Base-by-base conservation (phyloP, 495 filamentous ascomycete species). In the Lepidopterella palustris region DNA sequence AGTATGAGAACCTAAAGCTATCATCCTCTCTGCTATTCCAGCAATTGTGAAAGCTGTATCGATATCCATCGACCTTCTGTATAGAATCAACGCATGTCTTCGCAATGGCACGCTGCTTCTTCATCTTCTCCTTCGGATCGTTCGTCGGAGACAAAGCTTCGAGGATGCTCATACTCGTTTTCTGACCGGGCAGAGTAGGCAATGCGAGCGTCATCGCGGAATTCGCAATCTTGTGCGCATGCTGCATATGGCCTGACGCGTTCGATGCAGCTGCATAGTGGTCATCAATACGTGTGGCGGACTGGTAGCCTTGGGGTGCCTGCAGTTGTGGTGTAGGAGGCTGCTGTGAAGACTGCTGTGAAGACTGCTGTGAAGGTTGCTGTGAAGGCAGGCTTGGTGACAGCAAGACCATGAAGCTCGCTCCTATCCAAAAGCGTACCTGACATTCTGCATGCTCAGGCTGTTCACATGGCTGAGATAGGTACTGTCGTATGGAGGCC, bases 31-130 rank as follows among this genome's bases (percentile, higher is more conserved):
- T 20, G 49, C 67, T 70, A 31, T 65, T 66, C 67, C 67, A 70
- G 59, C 66, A 69, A 27, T 70, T 70, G 35, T 70, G 67, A 59
- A 70, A 70, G 50, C 61, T 65, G 57, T 70, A 70, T 13, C 67
- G 58, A 45, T 58, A 70, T 9, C 67, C 67, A 39, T 70, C 67
- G 9, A 39, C 49, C 28, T 53, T 57, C 48, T 70, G 65, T 9
- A 70, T 62, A 0, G 67, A 31, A 21, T 67, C 65, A 5, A 70
- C 53, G 55, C 57, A 64, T 42, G 29, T 40, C 59, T 70, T 70
- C 0, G 65, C 67, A 57, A 70, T 67, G 3, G 67, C 64, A 26
- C 67, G 58, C 54, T 70, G 67, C 55, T 60, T 59, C n/a, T 52
- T 53, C 67, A 67, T 67, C 51, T 60, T 63, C 50, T 67, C 65